Evolutionary conservation across 2,329 filamentous ascomycete species (phyloP).

Genomic region (Aspergillus ustus): DNA sequence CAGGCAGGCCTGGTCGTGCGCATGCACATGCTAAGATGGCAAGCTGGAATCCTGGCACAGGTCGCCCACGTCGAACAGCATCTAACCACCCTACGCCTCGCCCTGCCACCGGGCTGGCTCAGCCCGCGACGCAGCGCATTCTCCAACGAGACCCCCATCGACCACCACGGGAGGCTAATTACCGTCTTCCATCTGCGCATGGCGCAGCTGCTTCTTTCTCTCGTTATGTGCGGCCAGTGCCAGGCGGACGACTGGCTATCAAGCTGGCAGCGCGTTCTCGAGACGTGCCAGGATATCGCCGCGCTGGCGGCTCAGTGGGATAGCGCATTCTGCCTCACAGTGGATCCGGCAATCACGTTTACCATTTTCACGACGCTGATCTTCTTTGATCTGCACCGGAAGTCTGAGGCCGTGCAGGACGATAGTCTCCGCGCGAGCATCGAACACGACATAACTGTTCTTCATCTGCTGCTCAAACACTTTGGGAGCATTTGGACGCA

Average conservation of each 20-base stretch:
- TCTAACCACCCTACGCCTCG: conserved; percentile 23
- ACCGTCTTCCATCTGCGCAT: too few species aligned
- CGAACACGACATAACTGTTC: conserved; percentile 23
- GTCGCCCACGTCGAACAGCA: conserved; percentile 9
- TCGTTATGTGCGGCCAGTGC: conserved; percentile 28
- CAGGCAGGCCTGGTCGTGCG: conserved; percentile 3
- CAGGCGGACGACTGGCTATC: conserved; percentile 30
- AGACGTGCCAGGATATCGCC: conserved; percentile 38
- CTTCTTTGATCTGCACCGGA: conserved; percentile 35
- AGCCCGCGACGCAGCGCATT: conserved; percentile 37
- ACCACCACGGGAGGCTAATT: conserved; percentile 23
- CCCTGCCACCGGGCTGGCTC: conserved; percentile 37
- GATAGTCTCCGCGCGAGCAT: conserved; percentile 16
- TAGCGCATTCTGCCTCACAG: conserved; percentile 32
- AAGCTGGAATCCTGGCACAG: neutral
- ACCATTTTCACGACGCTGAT: conserved; percentile 36
- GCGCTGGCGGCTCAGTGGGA: conserved; percentile 39
- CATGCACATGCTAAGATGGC: conserved; percentile 2
- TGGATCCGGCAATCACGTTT: conserved; percentile 42
- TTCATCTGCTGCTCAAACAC: conserved; percentile 29
- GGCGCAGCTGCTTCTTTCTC: conserved; percentile 6
- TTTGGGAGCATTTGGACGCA: conserved; percentile 30
- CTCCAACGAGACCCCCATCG: conserved; percentile 29
- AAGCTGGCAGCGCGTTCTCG: conserved; percentile 36
- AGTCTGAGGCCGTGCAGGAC: neutral